Percentiles rank a stretch among this genome's conserved stretches.
These are phyloP conservation scores for Sporothrix pseudoabietina DNA, from an alignment of 2,329 filamentous ascomycete species.

Conservation along the genomic window DNA sequence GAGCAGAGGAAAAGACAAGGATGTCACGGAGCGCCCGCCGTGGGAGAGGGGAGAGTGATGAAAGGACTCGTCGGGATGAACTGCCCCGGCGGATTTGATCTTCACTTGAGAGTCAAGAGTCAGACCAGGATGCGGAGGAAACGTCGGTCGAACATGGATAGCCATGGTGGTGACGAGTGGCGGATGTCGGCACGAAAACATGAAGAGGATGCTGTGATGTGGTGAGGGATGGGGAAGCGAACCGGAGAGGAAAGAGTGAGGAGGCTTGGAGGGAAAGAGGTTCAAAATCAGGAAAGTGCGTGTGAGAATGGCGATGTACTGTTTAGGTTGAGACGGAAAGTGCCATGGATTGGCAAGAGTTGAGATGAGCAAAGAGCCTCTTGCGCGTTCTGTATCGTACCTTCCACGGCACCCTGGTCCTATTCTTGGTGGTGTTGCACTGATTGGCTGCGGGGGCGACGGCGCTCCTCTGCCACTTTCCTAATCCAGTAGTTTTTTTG, in stretches of 20 bases:
- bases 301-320: background rate
- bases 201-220: background rate
- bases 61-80: background rate
- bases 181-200: background rate
- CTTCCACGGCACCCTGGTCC: background rate
- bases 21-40: background rate
- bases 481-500: slow-evolving; percentile 32
- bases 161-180: background rate
- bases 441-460: slow-evolving; percentile 18
- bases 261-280: too few relatives aligned
- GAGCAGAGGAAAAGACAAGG: background rate
- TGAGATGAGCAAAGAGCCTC: background rate
- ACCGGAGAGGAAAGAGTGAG: too few relatives aligned
- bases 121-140: background rate
- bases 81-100: background rate
- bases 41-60: background rate
- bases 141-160: slow-evolving; percentile 2
- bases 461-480: slow-evolving; percentile 1
- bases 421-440: background rate
- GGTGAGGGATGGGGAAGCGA: background rate
- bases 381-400: slow-evolving; percentile 5
- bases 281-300: background rate
- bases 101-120: background rate
- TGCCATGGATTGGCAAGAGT: background rate
- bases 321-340: background rate